Base-by-base conservation (phyloP, 495 filamentous ascomycete species). In the Thozetella sp. region DNA sequence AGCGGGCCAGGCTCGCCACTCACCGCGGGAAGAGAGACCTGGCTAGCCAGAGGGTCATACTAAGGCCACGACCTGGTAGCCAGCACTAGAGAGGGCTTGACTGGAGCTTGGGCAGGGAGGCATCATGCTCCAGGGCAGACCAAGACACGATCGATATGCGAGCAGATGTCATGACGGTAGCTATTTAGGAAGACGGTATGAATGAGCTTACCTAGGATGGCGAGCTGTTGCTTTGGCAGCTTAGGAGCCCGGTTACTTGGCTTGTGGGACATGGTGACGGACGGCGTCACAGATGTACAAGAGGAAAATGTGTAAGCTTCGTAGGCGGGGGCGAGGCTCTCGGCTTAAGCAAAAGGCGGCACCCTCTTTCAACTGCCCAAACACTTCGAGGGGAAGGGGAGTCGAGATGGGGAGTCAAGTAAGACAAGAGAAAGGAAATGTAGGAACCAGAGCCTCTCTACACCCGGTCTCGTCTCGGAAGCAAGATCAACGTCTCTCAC, bases 201-300 rank as follows among this genome's bases (percentile, higher is more conserved):
- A 26, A 24, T 22, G 30, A 55, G 74, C 85, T 79, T 77, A 90
- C 88, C 84, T 45, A 91, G 78, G 67, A 91, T 89, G 12, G 86
- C 65, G 58, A 83, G 67, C 60, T 83, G 81, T 60, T 76, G 67
- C 2, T 62, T 70, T 1, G 82, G 81, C 64, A 83, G 60, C 61
- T 76, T 80, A 19, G 79, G 69, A 34, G 55, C 68, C 63, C 71
- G 56, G n/a, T 66, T 61, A 27, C 57, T 72, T 50, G 63, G 59
- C 50, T 61, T 63, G 22, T 20, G 12, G 20, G 71, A 58, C 75
- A 80, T 77, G 63, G 55, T 60, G 56, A 23, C 24, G 54, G 20
- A 24, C 25, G n/a, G 43, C 15, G 24, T 25, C n/a, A 4, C 46
- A 23, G 51, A 40, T 9, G 57, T 10, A n/a, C n/a, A n/a, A n/a